phyloP scores from a whole-genome alignment of 306 rosid species.

The peach (Prunus persica) region Prunus_persica_NCBIv2 NC_034013.1:16569001-16569500 shows the following conservation, averaged over 20 bases:
- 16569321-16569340: constrained; percentile 10
- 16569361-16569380: constrained; percentile 92
- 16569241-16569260: not conserved
- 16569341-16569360: constrained; percentile 75
- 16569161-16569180: not conserved
- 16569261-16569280: not conserved
- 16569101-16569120: not conserved
- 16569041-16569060: not conserved
- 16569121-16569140: not conserved
- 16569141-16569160: not conserved
- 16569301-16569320: constrained; percentile 7
- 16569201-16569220: not conserved
- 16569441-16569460: constrained; percentile 90
- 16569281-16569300: not conserved
- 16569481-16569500: constrained; percentile 82
- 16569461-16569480: constrained; percentile 95
- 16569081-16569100: not conserved
- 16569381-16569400: constrained; percentile 91
- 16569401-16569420: constrained; percentile 92
- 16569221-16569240: not conserved
- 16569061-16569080: not conserved
- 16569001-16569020: not conserved
- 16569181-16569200: not conserved
- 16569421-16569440: constrained; percentile 97
- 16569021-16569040: constrained; percentile 1